Base-by-base conservation (phyloP, 352 stramenopile genomes). In the Phytophthora multivora region DNA sequence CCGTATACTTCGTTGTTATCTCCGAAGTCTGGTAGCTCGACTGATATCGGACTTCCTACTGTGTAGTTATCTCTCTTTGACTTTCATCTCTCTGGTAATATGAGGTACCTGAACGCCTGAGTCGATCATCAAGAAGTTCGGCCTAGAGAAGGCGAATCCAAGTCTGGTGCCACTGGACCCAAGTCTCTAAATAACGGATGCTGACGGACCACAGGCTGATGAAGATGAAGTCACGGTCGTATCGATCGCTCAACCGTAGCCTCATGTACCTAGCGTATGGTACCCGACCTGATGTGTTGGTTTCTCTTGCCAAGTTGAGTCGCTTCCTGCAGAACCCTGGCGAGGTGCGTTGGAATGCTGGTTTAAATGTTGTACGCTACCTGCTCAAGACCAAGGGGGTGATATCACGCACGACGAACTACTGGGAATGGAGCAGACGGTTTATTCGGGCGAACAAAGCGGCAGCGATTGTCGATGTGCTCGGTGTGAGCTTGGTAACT, bases 141-240 rank as follows among this genome's bases (percentile, higher is more conserved):
- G 13, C 16, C 36, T 23, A 42, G 11, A 42, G 15, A 23, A 42
- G 15, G 36, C 36, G 28, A 35, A 35, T 5, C 28, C 28, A 9
- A 35, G 9, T 9, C 28, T 35, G 28, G 5, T 35, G 5, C 28
- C 28, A 35, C 28, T 35, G 5, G 28, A 35, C 28, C 5, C 28
- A 35, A 35, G 28, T n/a, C n/a, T n/a, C n/a, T n/a, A n/a, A n/a
- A n/a, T n/a, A 35, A 35, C 45, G 15, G 43, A n/a, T n/a, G n/a
- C n/a, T n/a, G n/a, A n/a, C 49, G 1, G 54, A 53, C 25, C 41
- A 55, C 31, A 35, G 28, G 9, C 28, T 35, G 52, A 55, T 5
- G 31, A 19, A 23, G 39, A 56, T 63, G 46, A 39, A 51, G 38
- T 16, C 28, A 12, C 50, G 57, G 31, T 58, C 15, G 43, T 26